These are phyloP conservation scores for Microstegium vimineum DNA, from an alignment of 176 grass and related monocot species.

Conservation along the genomic window DNA sequence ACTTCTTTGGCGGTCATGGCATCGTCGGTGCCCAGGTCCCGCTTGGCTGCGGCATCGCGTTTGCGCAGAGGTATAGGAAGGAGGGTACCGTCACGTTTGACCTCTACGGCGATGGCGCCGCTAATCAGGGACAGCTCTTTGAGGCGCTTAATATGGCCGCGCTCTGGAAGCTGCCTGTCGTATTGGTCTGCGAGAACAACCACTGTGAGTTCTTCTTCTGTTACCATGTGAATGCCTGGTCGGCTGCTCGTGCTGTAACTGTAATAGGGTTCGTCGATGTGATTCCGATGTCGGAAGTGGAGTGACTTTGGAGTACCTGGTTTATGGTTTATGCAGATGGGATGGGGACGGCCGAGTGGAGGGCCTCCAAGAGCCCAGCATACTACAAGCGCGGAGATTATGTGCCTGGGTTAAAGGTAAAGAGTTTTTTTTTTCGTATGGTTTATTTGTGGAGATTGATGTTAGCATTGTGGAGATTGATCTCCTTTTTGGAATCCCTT, in stretches of 20 bases:
- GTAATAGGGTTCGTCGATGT: not conserved
- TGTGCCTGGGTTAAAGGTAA: constrained; percentile 81
- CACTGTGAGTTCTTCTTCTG: constrained; percentile 51
- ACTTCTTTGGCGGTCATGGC: constrained; percentile 78
- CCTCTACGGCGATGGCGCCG: constrained; percentile 76
- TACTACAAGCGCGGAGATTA: constrained; percentile 99
- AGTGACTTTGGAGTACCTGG: not conserved
- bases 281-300: not conserved
- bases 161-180: constrained; percentile 76
- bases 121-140: constrained; percentile 93
- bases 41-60: constrained; percentile 70
- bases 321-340: constrained; percentile 62
- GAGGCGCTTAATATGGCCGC: constrained; percentile 97
- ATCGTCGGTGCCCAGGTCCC: constrained; percentile 93
- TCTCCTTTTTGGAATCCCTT: not conserved
- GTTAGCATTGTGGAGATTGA: not conserved
- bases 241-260: not conserved
- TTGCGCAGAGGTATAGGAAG: constrained; percentile 82
- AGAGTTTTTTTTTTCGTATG: not conserved
- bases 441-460: not conserved
- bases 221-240: not conserved
- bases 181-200: constrained; percentile 98
- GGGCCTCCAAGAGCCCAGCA: constrained; percentile 64
- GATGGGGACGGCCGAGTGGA: constrained; percentile 95
- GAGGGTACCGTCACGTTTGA: constrained; percentile 69